A percentile compares a stretch with the other conserved stretches of the same genome.
Evolutionary conservation across 768 basidiomycete genomes (phyloP).

Genomic region (Amanita thiersii): DNA sequence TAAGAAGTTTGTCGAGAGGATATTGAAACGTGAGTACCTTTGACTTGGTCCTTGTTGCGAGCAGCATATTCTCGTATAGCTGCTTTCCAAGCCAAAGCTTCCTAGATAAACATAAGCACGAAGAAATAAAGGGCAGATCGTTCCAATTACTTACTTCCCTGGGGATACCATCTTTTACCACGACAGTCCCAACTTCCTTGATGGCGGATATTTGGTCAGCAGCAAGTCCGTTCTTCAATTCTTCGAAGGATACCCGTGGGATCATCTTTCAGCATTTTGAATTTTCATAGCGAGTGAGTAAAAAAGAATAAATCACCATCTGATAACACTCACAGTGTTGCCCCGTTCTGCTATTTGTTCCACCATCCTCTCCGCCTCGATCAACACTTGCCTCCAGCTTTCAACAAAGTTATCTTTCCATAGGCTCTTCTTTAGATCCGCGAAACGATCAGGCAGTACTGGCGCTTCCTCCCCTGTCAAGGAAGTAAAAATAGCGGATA

Average conservation of each 20-base stretch:
- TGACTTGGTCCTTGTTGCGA: slow-evolving; percentile 35
- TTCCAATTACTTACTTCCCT: slow-evolving; percentile 29
- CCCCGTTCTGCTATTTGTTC: slow-evolving; percentile 40
- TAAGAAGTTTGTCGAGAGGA: neutral
- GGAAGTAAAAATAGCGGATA: slow-evolving; percentile 30
- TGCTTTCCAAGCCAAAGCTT: slow-evolving; percentile 53
- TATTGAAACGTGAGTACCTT: slow-evolving; percentile 25
- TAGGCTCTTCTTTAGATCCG: slow-evolving; percentile 48
- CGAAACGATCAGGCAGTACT: slow-evolving; percentile 48
- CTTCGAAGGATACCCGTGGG: slow-evolving; percentile 38
- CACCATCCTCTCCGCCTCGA: slow-evolving; percentile 35
- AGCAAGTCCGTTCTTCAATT: slow-evolving; percentile 39
- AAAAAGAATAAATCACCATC: slow-evolving; percentile 1
- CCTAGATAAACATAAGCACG: slow-evolving; percentile 26
- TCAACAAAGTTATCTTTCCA: slow-evolving; percentile 36
- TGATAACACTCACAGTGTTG: slow-evolving; percentile 1
- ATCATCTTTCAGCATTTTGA: slow-evolving; percentile 29
- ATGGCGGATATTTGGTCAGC: slow-evolving; percentile 33
- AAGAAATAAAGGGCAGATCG: neutral
- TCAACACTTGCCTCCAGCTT: slow-evolving; percentile 49
- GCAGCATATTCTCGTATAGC: slow-evolving; percentile 46
- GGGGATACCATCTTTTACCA: slow-evolving; percentile 51
- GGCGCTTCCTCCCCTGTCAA: slow-evolving; percentile 26
- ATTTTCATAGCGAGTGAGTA: no score
- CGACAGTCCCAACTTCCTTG: slow-evolving; percentile 43